These are phyloP conservation scores for sunflower (Helianthus annuus) DNA, from an alignment of 129 eudicot genomes.

Conservation along the genomic window HanXRQr2.0-SUNRISE NC_035446.2:172175203-172175702, in stretches of 20 bases:
- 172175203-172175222: slow-evolving; percentile 61
- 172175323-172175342: slow-evolving; percentile 62
- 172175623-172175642: too few relatives aligned
- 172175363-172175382: background rate
- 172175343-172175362: slow-evolving; percentile 38
- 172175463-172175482: background rate
- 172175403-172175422: slow-evolving; percentile 7
- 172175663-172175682: too few relatives aligned
- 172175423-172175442: background rate
- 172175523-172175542: background rate
- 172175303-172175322: slow-evolving; percentile 46
- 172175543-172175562: background rate
- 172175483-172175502: too few relatives aligned
- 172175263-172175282: slow-evolving; percentile 24
- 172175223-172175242: slow-evolving; percentile 18
- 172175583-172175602: background rate
- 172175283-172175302: slow-evolving; percentile 39
- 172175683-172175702: too few relatives aligned
- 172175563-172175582: background rate
- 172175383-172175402: background rate
- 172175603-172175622: too few relatives aligned
- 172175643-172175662: too few relatives aligned
- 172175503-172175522: background rate
- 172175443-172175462: too few relatives aligned
- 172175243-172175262: slow-evolving; percentile 21